Percentiles rank a stretch among this genome's conserved stretches.
phyloP scores from a whole-genome alignment of 108 stramenopile genomes.

The Epithemia pelagica region DNA sequence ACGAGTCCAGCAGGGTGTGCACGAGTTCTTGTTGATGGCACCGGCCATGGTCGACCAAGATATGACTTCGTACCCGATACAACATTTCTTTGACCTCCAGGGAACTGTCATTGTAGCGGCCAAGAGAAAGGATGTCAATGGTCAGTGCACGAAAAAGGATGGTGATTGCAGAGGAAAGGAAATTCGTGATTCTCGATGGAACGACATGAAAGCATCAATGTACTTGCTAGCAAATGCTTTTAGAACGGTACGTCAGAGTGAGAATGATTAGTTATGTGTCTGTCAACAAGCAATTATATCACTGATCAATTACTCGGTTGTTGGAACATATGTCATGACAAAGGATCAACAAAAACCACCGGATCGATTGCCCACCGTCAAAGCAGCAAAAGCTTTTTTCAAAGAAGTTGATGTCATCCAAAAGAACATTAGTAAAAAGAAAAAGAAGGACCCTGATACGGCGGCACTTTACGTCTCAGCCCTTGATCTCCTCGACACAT shows the following conservation, averaged over 20 bases:
- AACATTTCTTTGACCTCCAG: constrained; percentile 47
- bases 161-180: constrained; percentile 60
- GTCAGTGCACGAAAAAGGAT: constrained; percentile 83
- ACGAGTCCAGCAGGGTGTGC: constrained; percentile 66
- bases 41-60: constrained; percentile 78
- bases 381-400: constrained; percentile 82
- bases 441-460: constrained; percentile 32
- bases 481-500: constrained; percentile 63
- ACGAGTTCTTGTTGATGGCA: constrained; percentile 72
- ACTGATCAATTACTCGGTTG: too few species aligned
- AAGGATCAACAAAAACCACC: constrained; percentile 82
- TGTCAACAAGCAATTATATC: too few species aligned
- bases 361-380: constrained; percentile 80
- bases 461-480: constrained; percentile 43
- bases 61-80: constrained; percentile 39
- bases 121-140: constrained; percentile 64
- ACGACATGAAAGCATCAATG: constrained; percentile 79
- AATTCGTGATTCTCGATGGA: constrained; percentile 73
- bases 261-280: too few species aligned
- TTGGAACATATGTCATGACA: too few species aligned
- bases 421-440: constrained; percentile 41
- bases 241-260: constrained; percentile 29
- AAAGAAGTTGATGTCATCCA: constrained; percentile 74
- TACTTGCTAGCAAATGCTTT: constrained; percentile 85
- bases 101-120: constrained; percentile 65